These are phyloP conservation scores for Beauveria sp. DNA, from an alignment of 2,329 filamentous ascomycete species.

Conservation along the genomic window DNA sequence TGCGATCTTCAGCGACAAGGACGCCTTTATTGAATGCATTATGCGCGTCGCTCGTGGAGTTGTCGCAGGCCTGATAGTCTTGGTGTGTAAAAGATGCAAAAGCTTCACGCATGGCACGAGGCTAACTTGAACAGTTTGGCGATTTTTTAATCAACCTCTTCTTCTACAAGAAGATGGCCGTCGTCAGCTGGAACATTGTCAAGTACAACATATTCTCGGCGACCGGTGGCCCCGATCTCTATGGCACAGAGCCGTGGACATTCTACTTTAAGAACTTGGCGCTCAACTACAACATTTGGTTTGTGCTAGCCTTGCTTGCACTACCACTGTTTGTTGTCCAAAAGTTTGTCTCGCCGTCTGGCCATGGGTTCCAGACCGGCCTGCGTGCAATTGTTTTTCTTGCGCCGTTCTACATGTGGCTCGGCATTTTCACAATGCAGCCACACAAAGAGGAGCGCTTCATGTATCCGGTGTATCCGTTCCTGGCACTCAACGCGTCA, in stretches of 20 bases:
- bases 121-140: constrained; percentile 41
- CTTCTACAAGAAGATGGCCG: constrained; percentile 71
- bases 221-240: constrained; percentile 78
- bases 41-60: constrained; percentile 60
- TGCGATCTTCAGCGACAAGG: constrained; percentile 43
- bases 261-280: constrained; percentile 90
- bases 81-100: constrained; percentile 44
- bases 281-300: constrained; percentile 95
- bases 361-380: constrained; percentile 58
- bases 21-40: constrained; percentile 52
- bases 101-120: not conserved
- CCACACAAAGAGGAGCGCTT: constrained; percentile 98
- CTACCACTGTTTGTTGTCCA: constrained; percentile 71
- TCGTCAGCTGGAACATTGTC: constrained; percentile 88
- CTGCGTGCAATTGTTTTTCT: constrained; percentile 72
- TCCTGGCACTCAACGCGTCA: constrained; percentile 80
- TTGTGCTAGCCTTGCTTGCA: constrained; percentile 66
- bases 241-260: constrained; percentile 92
- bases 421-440: constrained; percentile 82
- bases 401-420: constrained; percentile 88
- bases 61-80: constrained; percentile 55
- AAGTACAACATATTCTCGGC: constrained; percentile 89
- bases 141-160: constrained; percentile 70
- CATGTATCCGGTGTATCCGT: constrained; percentile 95
- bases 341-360: constrained; percentile 53